phyloP scores from a whole-genome alignment of 1,139 yeast species.

The Taphrina communis region DNA sequence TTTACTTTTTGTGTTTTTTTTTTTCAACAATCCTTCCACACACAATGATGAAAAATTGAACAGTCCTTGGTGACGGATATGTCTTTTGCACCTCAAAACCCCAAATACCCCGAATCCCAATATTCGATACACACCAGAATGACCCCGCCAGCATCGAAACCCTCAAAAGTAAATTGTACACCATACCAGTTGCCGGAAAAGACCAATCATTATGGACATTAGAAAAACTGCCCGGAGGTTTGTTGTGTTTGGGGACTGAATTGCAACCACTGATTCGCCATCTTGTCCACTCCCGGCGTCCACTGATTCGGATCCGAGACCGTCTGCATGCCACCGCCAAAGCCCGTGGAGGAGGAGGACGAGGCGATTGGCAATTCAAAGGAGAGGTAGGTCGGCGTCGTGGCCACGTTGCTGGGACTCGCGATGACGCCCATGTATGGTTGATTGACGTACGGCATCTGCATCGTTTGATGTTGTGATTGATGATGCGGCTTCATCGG shows the following conservation, averaged over 20 bases:
- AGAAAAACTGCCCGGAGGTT: slow-evolving; percentile 4
- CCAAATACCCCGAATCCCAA: neutral
- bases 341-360: no score
- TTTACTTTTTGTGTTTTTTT: no score
- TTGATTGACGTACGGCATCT: slow-evolving; percentile 14
- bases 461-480: neutral
- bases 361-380: slow-evolving; percentile 1
- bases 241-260: slow-evolving; percentile 18
- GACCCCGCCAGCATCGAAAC: no score
- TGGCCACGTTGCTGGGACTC: neutral
- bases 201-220: neutral
- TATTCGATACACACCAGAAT: neutral
- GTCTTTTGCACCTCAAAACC: no score
- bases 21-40: no score
- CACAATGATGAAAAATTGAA: no score
- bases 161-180: no score
- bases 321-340: neutral
- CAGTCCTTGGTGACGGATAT: no score
- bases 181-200: no score
- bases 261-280: slow-evolving; percentile 27
- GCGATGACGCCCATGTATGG: neutral
- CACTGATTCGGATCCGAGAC: slow-evolving; percentile 29
- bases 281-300: slow-evolving; percentile 39
- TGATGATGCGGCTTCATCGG: neutral
- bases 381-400: neutral